A percentile compares a stretch with the other conserved stretches of the same genome.
These are phyloP conservation scores for Calonectria hongkongensis DNA, from an alignment of 2,329 filamentous ascomycete genomes.

Conservation along the genomic window DNA sequence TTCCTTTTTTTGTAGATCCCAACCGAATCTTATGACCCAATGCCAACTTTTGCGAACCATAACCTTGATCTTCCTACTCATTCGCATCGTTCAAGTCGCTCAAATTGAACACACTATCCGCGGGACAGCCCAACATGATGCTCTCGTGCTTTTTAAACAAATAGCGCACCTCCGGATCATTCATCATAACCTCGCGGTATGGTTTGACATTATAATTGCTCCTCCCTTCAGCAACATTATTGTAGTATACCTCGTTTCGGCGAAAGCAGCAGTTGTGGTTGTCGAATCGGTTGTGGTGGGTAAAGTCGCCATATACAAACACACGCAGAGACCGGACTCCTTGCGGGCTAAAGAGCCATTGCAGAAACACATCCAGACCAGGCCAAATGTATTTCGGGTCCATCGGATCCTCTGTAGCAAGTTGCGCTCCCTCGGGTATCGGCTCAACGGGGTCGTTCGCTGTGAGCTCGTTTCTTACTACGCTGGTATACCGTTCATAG, in stretches of 20 bases:
- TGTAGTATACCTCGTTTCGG: neutral
- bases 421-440: neutral
- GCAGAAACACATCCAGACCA: neutral
- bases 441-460: neutral
- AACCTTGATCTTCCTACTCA: neutral
- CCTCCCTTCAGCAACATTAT: too few species aligned
- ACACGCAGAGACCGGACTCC: neutral
- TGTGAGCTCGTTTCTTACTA: neutral
- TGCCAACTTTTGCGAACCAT: neutral
- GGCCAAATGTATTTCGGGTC: neutral
- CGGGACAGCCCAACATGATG: neutral
- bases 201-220: neutral
- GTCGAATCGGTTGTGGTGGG: neutral
- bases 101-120: neutral
- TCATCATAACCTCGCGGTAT: neutral
- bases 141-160: neutral
- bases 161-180: neutral
- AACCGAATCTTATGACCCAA: neutral
- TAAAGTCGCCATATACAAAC: neutral
- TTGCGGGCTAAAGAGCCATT: neutral
- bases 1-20: neutral
- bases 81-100: neutral
- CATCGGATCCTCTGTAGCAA: accelerated
- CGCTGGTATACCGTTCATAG: neutral
- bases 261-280: neutral